Evolutionary conservation across 495 filamentous ascomycete species (phyloP), one percentile per base, ranked within the genome.

Genomic region (Podospora sp.): DNA sequence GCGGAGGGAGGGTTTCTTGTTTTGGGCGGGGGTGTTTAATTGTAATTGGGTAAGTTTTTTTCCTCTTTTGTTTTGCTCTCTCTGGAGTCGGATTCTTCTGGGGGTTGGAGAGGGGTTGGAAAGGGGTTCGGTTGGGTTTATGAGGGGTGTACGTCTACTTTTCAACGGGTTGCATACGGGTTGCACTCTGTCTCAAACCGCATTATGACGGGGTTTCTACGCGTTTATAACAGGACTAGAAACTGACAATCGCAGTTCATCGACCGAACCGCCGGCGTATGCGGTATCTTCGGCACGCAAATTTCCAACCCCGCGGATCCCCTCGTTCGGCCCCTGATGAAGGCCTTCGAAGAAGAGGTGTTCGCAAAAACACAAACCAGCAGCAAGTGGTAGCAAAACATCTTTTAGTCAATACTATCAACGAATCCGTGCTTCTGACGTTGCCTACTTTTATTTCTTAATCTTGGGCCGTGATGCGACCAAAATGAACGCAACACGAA

Each of bases 11-110:
- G 76, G 75, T 52, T 75, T 74, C 26, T 7, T 80, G 62, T 71
- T 75, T 68, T 80, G 79, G 77, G 73, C 74, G 7, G 79, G 78
- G 3, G 69, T 69, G 22, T 73, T 69, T 59, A 80, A 78, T 50
- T 11, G 71, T 49, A 46, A 16, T 56, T 78, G 76, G 76, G 76
- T 78, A 50, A 68, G 76, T 74, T 14, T 29, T 7, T 40, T 21
- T 33, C n/a, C 5, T 36, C 24, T 35, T 33, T 16, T 24, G 36
- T 22, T n/a, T 50, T 55, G 2, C n/a, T 16, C 29, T 63, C 2
- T 57, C 2, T 20, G 29, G 29, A 8, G n/a, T n/a, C n/a, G 29
- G 29, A 8, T 33, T 33, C 4, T 33, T 33, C 29, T 33, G 29
- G 8, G 29, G 29, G 29, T 3, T 33, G 3, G 29, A 33, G 29